Percentiles rank a stretch among this genome's conserved stretches.
phyloP scores from a whole-genome alignment of 2,329 filamentous ascomycete genomes.

The Botrytis fragariae region DNA sequence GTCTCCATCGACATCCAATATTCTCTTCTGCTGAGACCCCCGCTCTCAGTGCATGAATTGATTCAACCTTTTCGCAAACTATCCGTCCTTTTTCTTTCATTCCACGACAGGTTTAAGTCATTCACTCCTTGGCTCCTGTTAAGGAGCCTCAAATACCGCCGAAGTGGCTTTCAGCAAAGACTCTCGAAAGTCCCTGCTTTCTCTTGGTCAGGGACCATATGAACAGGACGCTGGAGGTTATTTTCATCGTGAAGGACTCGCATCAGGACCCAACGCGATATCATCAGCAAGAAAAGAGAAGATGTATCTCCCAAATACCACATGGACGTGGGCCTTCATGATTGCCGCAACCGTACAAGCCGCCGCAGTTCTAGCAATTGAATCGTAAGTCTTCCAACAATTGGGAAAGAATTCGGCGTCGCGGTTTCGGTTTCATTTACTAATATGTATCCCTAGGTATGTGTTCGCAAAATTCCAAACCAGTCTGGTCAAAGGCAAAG shows the following conservation, averaged over 20 bases:
- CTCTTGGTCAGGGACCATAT: constrained; percentile 40
- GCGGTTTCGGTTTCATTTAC: constrained; percentile 19
- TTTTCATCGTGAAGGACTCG: constrained; percentile 36
- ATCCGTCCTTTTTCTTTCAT: not conserved
- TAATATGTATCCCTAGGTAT: constrained; percentile 53
- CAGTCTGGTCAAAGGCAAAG: constrained; percentile 50
- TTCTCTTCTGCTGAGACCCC: constrained; percentile 3
- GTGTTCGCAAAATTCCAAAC: constrained; percentile 84
- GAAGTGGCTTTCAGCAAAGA: constrained; percentile 48
- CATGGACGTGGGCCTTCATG: constrained; percentile 88
- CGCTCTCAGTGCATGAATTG: not conserved
- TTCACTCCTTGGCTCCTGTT: constrained; percentile 27
- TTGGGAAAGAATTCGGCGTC: not conserved
- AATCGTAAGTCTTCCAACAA: constrained; percentile 64
- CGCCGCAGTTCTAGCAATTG: constrained; percentile 74
- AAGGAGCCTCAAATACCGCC: constrained; percentile 40
- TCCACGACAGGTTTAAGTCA: constrained; percentile 8
- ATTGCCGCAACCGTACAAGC: constrained; percentile 72
- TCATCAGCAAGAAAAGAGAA: constrained; percentile 38
- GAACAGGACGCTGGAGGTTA: constrained; percentile 39
- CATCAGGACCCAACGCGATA: constrained; percentile 23
- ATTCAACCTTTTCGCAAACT: constrained; percentile 6
- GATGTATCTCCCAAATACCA: constrained; percentile 72
- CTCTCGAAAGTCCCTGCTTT: constrained; percentile 47
- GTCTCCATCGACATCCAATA: not conserved